Base-by-base conservation (phyloP, 257 asterid genomes). In the Cordia subcordata region DNA sequence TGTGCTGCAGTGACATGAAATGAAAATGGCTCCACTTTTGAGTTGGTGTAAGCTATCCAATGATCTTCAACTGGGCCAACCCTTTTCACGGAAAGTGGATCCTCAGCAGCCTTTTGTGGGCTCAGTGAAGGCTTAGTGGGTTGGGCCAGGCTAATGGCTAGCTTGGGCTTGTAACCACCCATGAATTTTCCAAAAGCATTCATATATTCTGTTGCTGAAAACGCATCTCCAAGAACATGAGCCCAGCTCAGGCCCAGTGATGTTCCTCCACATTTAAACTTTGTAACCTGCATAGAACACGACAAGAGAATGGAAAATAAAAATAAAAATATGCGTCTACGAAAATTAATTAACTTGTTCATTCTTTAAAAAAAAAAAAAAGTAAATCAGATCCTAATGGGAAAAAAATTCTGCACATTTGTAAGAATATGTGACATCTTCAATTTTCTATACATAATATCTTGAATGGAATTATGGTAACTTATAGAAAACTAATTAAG, bases 231-330 rank as follows among this genome's bases (percentile, higher is more conserved):
- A 5, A 92, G 83, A 69, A 81, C 88, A 74, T 92, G 99, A 68
- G 96, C 77, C 96, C 94, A 84, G 72, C 94, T 88, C 18, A 92
- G 50, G 74, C 97, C 97, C 72, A 88, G 61, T 44, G 96, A 76
- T 54, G 66, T 55, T 45, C 96, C 95, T 62, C 99, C 99, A 58
- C 99, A 88, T 68, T 81, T 84, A 78, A 86, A 88, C 60, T 58
- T 77, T 8, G 97, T 88, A 11, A 68, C 60, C 99, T 88, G 78
- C 42, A 49, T 8, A n/a, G 2, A 52, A 11, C 4, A 44, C 49
- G n/a, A 39, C 0, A 13, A n/a, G 5, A 52, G 23, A 21, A 13
- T 4, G 11, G 10, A 13, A 38, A 49, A n/a, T n/a, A 54, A 8
- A 45, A 22, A 12, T 0, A 32, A 8, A n/a, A 55, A 11, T 13